Conservation (phyloP, 176 grass and related monocot species). For the Tuctoria greenei region DNA sequence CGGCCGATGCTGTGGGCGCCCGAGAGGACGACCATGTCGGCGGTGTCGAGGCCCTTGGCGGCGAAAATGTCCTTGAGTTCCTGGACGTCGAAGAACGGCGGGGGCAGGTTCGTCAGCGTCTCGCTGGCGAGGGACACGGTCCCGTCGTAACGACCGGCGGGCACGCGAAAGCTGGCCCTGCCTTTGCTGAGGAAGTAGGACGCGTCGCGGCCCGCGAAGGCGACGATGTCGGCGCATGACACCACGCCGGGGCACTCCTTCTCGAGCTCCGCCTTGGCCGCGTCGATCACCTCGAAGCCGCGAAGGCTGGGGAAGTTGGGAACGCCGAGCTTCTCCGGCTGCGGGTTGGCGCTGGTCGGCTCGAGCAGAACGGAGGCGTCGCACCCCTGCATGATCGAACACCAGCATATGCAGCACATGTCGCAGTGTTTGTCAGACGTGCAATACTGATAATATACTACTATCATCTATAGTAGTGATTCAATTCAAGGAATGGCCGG, state of each 20-base stretch:
- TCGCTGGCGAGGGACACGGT: slow-evolving; percentile 23
- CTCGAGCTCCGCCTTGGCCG: slow-evolving; percentile 35
- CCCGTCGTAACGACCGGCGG: slow-evolving; percentile 46
- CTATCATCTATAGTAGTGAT: not conserved
- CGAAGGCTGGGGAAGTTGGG: slow-evolving; percentile 36
- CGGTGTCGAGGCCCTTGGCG: slow-evolving; percentile 34
- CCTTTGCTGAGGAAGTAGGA: slow-evolving; percentile 23
- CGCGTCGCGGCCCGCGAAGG: slow-evolving; percentile 40
- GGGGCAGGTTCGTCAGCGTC: slow-evolving; percentile 16
- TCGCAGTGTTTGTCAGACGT: not conserved
- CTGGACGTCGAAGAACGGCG: not conserved
- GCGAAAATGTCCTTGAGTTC: slow-evolving; percentile 29
- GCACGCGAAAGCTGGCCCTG: slow-evolving; percentile 23
- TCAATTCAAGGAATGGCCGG: not conserved
- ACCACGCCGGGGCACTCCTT: not conserved
- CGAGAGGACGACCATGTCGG: slow-evolving; percentile 7
- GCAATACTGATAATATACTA: not conserved
- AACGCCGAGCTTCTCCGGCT: slow-evolving; percentile 20
- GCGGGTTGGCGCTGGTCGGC: not conserved
- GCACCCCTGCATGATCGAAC: no score
- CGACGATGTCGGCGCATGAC: slow-evolving; percentile 46
- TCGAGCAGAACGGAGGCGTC: slow-evolving; percentile 46
- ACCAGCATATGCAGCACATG: no score
- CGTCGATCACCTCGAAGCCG: slow-evolving; percentile 48
- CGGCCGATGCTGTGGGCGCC: slow-evolving; percentile 40